phyloP scores from a whole-genome alignment of 331 rosid species.

The Pyracantha coccinea region DNA sequence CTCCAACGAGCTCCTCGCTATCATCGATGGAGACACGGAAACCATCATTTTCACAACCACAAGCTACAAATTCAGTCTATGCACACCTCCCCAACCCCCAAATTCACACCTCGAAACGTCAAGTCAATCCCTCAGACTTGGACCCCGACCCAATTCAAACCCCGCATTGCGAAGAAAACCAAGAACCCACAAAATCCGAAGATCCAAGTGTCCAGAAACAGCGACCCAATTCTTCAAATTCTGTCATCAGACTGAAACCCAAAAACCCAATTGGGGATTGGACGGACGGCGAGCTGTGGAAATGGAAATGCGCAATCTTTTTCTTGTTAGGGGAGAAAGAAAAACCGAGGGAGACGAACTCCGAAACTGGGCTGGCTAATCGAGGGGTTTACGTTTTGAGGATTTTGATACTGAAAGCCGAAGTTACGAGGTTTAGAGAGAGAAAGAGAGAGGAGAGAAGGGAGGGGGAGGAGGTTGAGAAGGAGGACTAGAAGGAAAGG shows the following conservation, averaged over 20 bases:
- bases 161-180: conserved; percentile 14
- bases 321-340: not conserved
- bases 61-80: not conserved
- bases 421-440: conserved; percentile 29
- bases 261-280: not conserved
- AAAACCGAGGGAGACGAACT: conserved; percentile 19
- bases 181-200: conserved; percentile 26
- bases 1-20: conserved; percentile 82
- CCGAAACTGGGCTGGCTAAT: conserved; percentile 31
- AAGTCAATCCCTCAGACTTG: conserved; percentile 19
- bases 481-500: not conserved
- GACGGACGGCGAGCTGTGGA: not conserved
- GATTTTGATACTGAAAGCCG: conserved; percentile 34
- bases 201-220: not conserved
- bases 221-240: not conserved
- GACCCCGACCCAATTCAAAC: not conserved
- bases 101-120: conserved; percentile 7
- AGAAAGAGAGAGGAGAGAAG: not conserved
- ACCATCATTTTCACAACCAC: conserved; percentile 41
- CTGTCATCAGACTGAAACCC: not conserved
- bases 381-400: conserved; percentile 18
- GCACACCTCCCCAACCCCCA: not conserved
- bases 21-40: conserved; percentile 48
- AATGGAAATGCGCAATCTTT: not conserved
- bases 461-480: not conserved